phyloP scores from a whole-genome alignment of 352 stramenopile species.

The Globisporangium splendens region DNA sequence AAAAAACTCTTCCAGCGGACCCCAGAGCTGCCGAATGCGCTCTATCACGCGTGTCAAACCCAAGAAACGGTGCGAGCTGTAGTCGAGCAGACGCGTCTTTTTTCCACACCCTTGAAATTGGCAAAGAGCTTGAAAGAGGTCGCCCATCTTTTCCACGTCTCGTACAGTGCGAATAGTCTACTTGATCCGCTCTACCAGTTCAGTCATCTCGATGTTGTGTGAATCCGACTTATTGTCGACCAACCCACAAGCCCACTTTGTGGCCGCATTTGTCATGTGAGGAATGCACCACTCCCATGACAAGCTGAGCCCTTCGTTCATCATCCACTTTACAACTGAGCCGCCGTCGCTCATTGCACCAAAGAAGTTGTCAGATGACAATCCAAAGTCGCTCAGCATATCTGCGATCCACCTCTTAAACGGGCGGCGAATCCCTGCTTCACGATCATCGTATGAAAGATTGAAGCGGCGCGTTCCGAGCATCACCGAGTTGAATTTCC shows the following conservation, averaged over 20 bases:
- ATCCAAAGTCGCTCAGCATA: conserved; percentile 13
- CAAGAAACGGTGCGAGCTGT: no score
- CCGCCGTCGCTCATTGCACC: conserved; percentile 12
- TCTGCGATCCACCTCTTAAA: conserved; percentile 9
- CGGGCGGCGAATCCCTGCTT: conserved; percentile 3
- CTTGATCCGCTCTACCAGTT: no score
- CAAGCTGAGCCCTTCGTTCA: conserved; percentile 1
- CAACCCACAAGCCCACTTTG: neutral
- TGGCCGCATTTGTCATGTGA: conserved; percentile 12
- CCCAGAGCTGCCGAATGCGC: no score
- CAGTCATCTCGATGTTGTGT: no score
- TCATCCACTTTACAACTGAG: conserved; percentile 14
- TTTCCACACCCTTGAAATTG: no score
- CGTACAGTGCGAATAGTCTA: no score
- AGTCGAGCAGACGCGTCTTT: no score
- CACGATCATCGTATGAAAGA: conserved; percentile 3
- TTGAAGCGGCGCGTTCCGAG: conserved; percentile 10
- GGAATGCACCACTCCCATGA: conserved; percentile 15
- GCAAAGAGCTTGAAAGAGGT: no score
- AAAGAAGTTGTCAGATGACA: neutral
- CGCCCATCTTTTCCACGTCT: no score
- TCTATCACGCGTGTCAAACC: no score
- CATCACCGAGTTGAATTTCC: conserved; percentile 6
- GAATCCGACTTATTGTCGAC: no score
- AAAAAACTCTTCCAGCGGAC: no score